These are phyloP conservation scores for Rhinocladiella similis DNA, from an alignment of 2,329 filamentous ascomycete genomes.

Conservation along the genomic window DNA sequence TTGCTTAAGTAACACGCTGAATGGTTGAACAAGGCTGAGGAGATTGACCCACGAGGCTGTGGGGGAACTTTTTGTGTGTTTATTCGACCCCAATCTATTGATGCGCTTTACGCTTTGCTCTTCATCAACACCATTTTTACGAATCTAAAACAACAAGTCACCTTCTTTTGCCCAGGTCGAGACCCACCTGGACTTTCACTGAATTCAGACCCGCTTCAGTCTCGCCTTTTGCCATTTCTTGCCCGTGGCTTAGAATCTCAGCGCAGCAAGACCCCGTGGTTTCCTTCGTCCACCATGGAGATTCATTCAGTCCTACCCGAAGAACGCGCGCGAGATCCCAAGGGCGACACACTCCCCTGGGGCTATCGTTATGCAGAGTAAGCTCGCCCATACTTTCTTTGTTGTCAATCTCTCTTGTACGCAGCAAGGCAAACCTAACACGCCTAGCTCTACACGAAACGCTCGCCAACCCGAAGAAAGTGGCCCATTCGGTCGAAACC, in stretches of 20 bases:
- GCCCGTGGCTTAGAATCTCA: background rate
- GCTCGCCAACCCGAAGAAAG: slow-evolving; percentile 59
- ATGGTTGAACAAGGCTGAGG: background rate
- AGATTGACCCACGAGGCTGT: background rate
- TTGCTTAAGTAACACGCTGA: no score
- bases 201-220: no score
- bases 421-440: slow-evolving; percentile 9
- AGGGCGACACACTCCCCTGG: slow-evolving; percentile 63
- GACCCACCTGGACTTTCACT: no score
- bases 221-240: background rate
- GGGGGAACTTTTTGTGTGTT: background rate
- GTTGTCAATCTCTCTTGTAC: no score
- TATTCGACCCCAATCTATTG: background rate
- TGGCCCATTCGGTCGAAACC: slow-evolving; percentile 59
- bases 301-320: slow-evolving; percentile 65
- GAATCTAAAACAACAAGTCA: no score
- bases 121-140: background rate
- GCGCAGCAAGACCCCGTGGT: background rate
- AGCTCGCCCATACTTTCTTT: slow-evolving; percentile 32
- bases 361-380: slow-evolving; percentile 63
- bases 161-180: no score
- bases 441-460: slow-evolving; percentile 46
- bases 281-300: slow-evolving; percentile 49
- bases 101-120: background rate
- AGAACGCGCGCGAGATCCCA: slow-evolving; percentile 61